phyloP scores from a whole-genome alignment of 495 filamentous ascomycete species.

The Staphylotrichum longicolle region DNA sequence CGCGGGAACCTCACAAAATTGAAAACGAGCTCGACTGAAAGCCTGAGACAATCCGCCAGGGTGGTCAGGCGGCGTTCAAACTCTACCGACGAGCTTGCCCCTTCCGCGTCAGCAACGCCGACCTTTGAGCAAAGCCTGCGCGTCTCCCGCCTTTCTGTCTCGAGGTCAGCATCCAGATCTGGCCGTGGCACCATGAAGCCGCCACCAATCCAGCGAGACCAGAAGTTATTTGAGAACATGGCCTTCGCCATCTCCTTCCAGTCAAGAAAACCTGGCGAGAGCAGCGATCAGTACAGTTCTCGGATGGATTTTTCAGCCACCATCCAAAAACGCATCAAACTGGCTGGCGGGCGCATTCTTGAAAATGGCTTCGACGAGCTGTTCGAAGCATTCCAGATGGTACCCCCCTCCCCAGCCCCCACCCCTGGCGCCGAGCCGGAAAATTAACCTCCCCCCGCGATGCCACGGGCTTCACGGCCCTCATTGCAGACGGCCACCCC shows the following conservation, averaged over 20 bases:
- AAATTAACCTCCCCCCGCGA: conserved; percentile 43
- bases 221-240: conserved; percentile 67
- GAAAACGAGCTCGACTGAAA: conserved; percentile 28
- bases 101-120: conserved; percentile 27
- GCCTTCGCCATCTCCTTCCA: conserved; percentile 76
- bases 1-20: conserved; percentile 25
- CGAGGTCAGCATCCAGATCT: conserved; percentile 20
- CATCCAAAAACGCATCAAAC: conserved; percentile 46
- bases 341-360: conserved; percentile 70
- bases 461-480: conserved; percentile 69
- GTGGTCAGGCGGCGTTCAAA: conserved; percentile 30
- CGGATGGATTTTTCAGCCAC: conserved; percentile 45
- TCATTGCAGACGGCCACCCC: conserved; percentile 82
- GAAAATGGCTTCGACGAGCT: conserved; percentile 78
- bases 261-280: conserved; percentile 47
- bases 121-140: conserved; percentile 36
- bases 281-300: conserved; percentile 48
- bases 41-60: conserved; percentile 28
- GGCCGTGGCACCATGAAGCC: conserved; percentile 15
- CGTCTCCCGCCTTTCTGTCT: conserved; percentile 20
- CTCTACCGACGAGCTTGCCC: conserved; percentile 43
- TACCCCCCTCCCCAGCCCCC: conserved; percentile 16
- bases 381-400: conserved; percentile 57
- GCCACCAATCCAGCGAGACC: conserved; percentile 11
- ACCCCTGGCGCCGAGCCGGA: conserved; percentile 28